Base-by-base conservation (phyloP, 805 yeast species). In the Vanderwaltozyma yarrowii region DNA sequence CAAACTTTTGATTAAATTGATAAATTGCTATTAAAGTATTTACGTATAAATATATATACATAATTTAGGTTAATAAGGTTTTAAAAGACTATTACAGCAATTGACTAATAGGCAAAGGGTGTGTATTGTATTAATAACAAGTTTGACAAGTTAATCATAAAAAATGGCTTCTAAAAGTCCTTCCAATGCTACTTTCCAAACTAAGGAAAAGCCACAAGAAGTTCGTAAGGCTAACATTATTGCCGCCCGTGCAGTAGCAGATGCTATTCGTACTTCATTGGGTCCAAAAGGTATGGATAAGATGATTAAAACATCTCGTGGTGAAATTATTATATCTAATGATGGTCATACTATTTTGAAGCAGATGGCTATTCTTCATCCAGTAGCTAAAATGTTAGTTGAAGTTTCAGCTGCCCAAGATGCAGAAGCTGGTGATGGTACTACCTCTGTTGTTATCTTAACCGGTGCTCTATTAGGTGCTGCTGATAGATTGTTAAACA, bases 211-310 rank as follows among this genome's bases (percentile, higher is more conserved):
- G 71, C 96, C 96, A 18, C 88, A 80, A 58, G 96, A 88, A 63
- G 95, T 87, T 37, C 80, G 96, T 45, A 78, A 75, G 62, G 76
- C 88, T 38, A 87, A 87, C 58, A 86, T 88, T 48, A 70, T 81
- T 45, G 96, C 96, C 3, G 96, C 96, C 6, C 71, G 89, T 52
- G 95, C 96, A 5, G 96, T 87, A 19, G 87, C 95, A 3, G 96
- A 87, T 62, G 96, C 96, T 34, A 84, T 87, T 52, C 74, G 96
- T 62, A 88, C 96, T 5, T 81, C 97, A 13, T 68, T 92, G 42
- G 99, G 99, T 16, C 99, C 99, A 40, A 89, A 87, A 62, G 99
- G 99, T 44, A 92, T 92, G 98, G 99, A 92, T 63, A 92, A 92
- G 69, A 89, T 92, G 97, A 86, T 85, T 66, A 86, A 86, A 64